These are phyloP conservation scores for Trichoderma guizhouense DNA, from an alignment of 2,329 filamentous ascomycete species.

Conservation along the genomic window DNA sequence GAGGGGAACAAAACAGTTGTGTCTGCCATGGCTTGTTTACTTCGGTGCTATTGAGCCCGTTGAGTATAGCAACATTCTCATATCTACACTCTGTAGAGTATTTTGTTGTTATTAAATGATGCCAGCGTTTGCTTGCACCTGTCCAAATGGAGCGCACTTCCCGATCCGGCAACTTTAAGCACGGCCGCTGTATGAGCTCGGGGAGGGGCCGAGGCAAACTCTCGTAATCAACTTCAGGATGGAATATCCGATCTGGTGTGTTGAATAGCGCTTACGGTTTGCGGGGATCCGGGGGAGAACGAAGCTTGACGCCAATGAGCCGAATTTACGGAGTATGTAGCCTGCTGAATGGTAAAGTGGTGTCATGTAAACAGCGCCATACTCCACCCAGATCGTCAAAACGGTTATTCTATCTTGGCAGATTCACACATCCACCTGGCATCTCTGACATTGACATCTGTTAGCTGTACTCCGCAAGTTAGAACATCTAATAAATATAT, in stretches of 20 bases:
- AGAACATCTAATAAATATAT: neutral
- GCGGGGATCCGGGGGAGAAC: neutral
- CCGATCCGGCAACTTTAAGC: neutral
- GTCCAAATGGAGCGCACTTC: neutral
- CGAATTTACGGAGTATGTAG: neutral
- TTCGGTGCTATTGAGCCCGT: neutral
- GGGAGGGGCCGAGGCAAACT: neutral
- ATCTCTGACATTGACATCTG: neutral
- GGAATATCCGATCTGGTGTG: neutral
- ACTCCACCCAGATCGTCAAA: neutral
- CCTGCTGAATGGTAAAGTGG: neutral
- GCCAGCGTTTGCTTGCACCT: neutral
- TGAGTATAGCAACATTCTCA: neutral
- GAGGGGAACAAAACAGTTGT: neutral
- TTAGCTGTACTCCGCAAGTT: neutral
- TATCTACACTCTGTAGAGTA: neutral
- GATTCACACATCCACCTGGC: neutral
- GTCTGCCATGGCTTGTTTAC: neutral
- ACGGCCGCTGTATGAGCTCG: neutral
- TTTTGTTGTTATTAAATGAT: neutral
- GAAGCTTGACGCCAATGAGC: neutral
- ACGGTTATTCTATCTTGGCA: neutral
- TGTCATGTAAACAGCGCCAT: neutral
- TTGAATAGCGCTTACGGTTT: neutral
- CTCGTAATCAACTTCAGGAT: neutral